phyloP scores from a whole-genome alignment of 163 green algal species.

The Prototheca cutis region DNA sequence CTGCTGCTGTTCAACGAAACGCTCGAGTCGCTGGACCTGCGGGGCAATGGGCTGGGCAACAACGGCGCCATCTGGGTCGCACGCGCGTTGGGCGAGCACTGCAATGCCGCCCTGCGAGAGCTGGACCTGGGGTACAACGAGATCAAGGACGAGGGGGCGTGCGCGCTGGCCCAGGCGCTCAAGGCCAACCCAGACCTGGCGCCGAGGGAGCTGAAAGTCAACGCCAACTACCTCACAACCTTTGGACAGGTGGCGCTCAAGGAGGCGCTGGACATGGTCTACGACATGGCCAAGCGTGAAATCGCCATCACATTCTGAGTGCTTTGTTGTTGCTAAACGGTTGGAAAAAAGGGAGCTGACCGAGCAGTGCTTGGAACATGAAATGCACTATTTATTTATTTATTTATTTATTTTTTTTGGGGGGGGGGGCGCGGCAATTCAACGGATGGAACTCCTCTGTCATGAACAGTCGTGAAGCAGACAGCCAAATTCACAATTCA shows the following conservation, averaged over 20 bases:
- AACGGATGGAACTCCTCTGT: background rate
- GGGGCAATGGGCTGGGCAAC: constrained; percentile 46
- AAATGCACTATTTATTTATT: no score
- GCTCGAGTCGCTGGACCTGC: constrained; percentile 40
- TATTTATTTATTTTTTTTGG: no score
- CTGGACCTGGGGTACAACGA: constrained; percentile 80
- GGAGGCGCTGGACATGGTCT: constrained; percentile 91
- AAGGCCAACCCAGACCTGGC: constrained; percentile 81
- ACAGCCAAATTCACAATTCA: no score
- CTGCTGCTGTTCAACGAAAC: constrained; percentile 46
- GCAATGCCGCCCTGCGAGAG: constrained; percentile 60
- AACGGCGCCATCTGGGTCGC: constrained; percentile 38
- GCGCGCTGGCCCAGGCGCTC: constrained; percentile 72
- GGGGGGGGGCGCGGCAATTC: background rate
- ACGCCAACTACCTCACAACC: constrained; percentile 90
- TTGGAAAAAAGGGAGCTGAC: background rate
- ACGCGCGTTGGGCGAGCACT: constrained; percentile 44
- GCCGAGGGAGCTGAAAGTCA: constrained; percentile 74
- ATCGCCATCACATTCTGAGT: constrained; percentile 65
- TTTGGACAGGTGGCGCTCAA: constrained; percentile 87
- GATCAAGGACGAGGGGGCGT: constrained; percentile 68
- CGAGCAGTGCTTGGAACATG: background rate
- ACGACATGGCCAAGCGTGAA: constrained; percentile 75
- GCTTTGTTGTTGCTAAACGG: background rate
- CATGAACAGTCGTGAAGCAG: background rate